phyloP scores from a whole-genome alignment of 2,329 filamentous ascomycete genomes.

The Trichophyton rubrum region DNA sequence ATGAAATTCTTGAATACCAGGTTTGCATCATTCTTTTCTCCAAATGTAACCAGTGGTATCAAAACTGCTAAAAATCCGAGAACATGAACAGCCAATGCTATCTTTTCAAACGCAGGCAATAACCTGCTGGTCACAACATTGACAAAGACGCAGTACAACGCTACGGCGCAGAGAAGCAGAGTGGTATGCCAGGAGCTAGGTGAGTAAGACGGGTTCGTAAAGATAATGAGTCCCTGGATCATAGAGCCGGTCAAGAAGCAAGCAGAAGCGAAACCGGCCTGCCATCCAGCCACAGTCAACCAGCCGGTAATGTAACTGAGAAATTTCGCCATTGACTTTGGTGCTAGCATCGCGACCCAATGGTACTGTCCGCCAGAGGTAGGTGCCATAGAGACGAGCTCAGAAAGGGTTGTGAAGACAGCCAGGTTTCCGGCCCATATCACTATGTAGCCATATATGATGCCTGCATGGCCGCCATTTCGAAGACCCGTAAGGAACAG shows the following conservation, averaged over 20 bases:
- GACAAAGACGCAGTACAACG: conserved; percentile 37
- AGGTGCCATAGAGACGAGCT: conserved; percentile 31
- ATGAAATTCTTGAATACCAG: conserved; percentile 28
- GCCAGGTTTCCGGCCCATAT: conserved; percentile 28
- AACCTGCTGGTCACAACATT: conserved; percentile 37
- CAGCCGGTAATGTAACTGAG: conserved; percentile 30
- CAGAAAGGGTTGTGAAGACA: conserved; percentile 29
- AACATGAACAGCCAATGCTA: conserved; percentile 40
- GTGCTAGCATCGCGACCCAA: conserved; percentile 30
- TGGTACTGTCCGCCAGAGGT: conserved; percentile 31
- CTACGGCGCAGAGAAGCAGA: conserved; percentile 38
- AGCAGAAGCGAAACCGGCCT: conserved; percentile 24
- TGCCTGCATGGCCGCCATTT: conserved; percentile 26
- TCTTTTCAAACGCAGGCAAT: conserved; percentile 40
- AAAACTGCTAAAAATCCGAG: conserved; percentile 35
- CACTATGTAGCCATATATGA: conserved; percentile 28
- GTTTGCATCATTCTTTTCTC: conserved; percentile 15
- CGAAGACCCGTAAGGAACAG: conserved; percentile 16
- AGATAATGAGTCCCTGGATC: conserved; percentile 25
- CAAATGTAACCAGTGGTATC: conserved; percentile 25
- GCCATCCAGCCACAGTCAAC: conserved; percentile 29
- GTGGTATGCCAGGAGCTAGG: conserved; percentile 28
- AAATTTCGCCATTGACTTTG: conserved; percentile 22
- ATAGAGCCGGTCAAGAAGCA: conserved; percentile 24
- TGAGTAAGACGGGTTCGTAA: conserved; percentile 22